Base-by-base conservation (phyloP, 805 yeast genomes). In the Barnettozyma populi region DNA sequence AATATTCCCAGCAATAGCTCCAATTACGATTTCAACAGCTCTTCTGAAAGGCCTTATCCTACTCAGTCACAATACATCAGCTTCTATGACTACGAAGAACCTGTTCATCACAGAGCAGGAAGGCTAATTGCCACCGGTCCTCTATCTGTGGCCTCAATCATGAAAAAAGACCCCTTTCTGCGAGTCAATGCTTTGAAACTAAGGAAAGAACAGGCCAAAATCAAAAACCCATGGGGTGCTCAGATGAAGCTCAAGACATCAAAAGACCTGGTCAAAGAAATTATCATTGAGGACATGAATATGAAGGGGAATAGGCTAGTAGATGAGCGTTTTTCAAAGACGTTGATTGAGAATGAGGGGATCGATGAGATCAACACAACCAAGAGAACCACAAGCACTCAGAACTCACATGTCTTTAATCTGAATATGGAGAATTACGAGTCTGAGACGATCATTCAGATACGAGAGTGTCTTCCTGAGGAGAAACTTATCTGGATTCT, bases 261-360 rank as follows among this genome's bases (percentile, higher is more conserved):
- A 3, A 53, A 53, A 27, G 60, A 55, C 8, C 45, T 57, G 11
- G 43, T 51, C 11, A 52, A 56, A 19, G 56, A 52, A 44, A 51
- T 59, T 23, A 47, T 55, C 6, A 20, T 56, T 16, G 57, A 55
- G 11, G 62, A 56, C 24, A 55, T 45, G 13, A 44, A 46, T 21
- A 24, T 44, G 2, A 29, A 48, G 23, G 31, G n/a, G 23, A 52
- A 49, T n/a, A 49, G 51, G 11, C 49, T 44, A 14, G 51, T 51
- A 2, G 66, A 64, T 37, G 57, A 55, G 36, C 62, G 61, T 9
- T 69, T 71, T 47, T 55, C 63, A 34, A 55, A 60, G 19, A 61
- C 63, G 18, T 47, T 68, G 42, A 51, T 64, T 21, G 72, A 71
- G 43, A 62, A 66, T 40, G 72, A 68, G 46, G 73, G 73, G 2